Base-by-base conservation (phyloP, 768 basidiomycete species). In the Glaciozyma martinii region DNA sequence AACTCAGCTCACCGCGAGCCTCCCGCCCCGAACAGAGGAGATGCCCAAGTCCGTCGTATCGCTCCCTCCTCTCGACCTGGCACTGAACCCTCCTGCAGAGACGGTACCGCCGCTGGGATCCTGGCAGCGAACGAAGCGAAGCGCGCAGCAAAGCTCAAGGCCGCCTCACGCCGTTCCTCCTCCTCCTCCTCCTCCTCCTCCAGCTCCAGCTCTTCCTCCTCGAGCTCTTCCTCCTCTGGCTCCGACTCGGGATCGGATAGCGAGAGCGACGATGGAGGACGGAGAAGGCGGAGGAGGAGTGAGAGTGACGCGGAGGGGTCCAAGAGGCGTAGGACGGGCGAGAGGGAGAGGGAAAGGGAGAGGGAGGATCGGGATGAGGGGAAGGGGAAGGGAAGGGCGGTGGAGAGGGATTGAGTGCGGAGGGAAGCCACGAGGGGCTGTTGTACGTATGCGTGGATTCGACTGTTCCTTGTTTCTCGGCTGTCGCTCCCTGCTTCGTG, bases 61-160 rank as follows among this genome's bases (percentile, higher is more conserved):
- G 10, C 37, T 13, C 37, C 37, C 2, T 13, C 37, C 37, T 7
- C 12, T 13, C 12, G 10, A 12, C 37, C 37, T 13, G 2, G n/a
- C 5, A 13, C 37, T 40, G 37, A 40, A 8, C 37, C 37, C 37
- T 40, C 37, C 37, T 13, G 37, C 37, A 40, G 37, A 40, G 64
- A 65, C 30, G 67, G 67, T 0, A 68, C 67, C 2, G 67, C 67
- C 9, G 67, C 67, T 13, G 67, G 64, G 3, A 68, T 68, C 64
- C 64, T 68, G 44, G 64, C 63, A 3, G 67, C 67, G 10, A 68
- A 68, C 59, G 67, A 68, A 47, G 67, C 63, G 8, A 65, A 65
- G 50, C 67, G 67, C 23, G 33, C 30, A 3, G 64, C 64, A 3
- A 65, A 60, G 53, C 21, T 30, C 53, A 33, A 32, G 53, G 32